Conservation (phyloP, 495 filamentous ascomycete genomes). For the Friedmanniomyces endolithicus region DNA sequence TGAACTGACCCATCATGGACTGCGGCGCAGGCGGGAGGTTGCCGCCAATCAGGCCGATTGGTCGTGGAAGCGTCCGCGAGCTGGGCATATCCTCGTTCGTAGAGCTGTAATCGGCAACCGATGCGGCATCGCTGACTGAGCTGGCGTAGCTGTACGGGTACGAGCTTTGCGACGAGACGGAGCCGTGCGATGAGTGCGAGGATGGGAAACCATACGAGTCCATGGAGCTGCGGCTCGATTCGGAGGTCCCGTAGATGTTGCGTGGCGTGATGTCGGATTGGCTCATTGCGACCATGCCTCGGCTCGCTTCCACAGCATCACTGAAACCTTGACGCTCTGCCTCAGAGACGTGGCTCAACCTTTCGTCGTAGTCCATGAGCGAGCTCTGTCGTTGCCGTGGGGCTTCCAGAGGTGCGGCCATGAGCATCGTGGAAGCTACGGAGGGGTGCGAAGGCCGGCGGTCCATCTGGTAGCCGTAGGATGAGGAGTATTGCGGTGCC, state of each 20-base stretch:
- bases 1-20: conserved; percentile 98
- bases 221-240: conserved; percentile 52
- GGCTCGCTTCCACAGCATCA: conserved; percentile 77
- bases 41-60: conserved; percentile 54
- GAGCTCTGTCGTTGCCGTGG: conserved; percentile 41
- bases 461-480: conserved; percentile 46
- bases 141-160: conserved; percentile 65
- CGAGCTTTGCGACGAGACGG: conserved; percentile 70
- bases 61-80: conserved; percentile 72
- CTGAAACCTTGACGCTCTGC: conserved; percentile 51
- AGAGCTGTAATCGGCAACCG: conserved; percentile 88
- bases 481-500: conserved; percentile 50
- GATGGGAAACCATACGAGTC: conserved; percentile 91
- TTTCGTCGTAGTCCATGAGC: conserved; percentile 50
- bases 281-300: conserved; percentile 90
- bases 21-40: conserved; percentile 70
- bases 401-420: conserved; percentile 33
- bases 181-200: conserved; percentile 84
- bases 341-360: conserved; percentile 44
- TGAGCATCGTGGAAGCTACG: conserved; percentile 47
- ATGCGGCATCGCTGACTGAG: conserved; percentile 70
- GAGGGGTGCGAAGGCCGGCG: conserved; percentile 85
- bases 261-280: conserved; percentile 69
- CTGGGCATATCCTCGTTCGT: conserved; percentile 56
- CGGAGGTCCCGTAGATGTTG: conserved; percentile 65